phyloP scores from a whole-genome alignment of 2,329 filamentous ascomycete species.

The Neophaeococcomyces aloes region DNA sequence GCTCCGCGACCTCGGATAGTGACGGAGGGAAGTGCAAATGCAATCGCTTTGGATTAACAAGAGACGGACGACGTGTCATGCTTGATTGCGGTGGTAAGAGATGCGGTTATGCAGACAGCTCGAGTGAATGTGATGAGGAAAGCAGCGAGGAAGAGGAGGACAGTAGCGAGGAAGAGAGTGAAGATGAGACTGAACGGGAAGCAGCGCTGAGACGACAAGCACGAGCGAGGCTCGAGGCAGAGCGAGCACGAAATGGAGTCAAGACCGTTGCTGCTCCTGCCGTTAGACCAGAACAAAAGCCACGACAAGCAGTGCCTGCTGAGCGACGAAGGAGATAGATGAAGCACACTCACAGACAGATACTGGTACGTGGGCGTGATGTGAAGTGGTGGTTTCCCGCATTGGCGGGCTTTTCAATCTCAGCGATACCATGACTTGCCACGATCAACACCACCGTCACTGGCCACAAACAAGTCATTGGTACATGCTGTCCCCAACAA shows the following conservation, averaged over 20 bases:
- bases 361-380: not conserved
- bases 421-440: conserved; percentile 4
- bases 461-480: not conserved
- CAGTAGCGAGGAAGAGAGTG: conserved; percentile 16
- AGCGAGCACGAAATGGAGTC: conserved; percentile 6
- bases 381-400: not conserved
- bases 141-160: conserved; percentile 14
- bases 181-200: conserved; percentile 5
- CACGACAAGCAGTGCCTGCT: conserved; percentile 5
- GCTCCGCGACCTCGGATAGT: conserved; percentile 57
- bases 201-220: conserved; percentile 8
- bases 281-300: not conserved
- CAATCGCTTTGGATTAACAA: conserved; percentile 93
- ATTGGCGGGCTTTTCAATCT: not conserved
- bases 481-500: not conserved
- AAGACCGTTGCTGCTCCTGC: not conserved
- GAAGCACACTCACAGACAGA: not conserved
- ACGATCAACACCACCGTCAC: not conserved
- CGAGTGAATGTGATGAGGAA: conserved; percentile 15
- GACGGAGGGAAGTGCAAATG: conserved; percentile 58
- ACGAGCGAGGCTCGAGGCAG: conserved; percentile 11
- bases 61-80: conserved; percentile 84
- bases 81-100: conserved; percentile 85
- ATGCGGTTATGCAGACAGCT: conserved; percentile 56
- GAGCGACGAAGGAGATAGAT: conserved; percentile 10